Evolutionary conservation across 139 green algal species (phyloP), one percentile per base, ranked within the genome.

Genomic region (Chlorella sp.): DNA sequence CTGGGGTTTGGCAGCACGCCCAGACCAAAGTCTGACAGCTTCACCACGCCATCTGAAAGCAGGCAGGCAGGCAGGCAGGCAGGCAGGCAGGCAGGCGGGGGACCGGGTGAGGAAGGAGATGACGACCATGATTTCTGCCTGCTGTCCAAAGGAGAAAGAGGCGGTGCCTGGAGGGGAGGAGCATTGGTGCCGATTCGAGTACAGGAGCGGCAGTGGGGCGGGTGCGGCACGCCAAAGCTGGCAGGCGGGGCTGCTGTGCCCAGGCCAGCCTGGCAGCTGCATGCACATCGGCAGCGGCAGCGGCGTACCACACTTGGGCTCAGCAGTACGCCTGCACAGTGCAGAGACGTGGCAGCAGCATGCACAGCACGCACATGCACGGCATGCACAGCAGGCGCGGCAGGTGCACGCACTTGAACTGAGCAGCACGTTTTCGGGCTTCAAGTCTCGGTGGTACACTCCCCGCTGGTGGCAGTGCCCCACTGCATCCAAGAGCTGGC

Each of bases 361-460:
- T 19, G 11, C 7, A 9, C 73, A 36, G 42, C 73, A 57, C 48
- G 12, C n/a, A 14, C 37, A 26, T 42, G 12, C 1, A 36, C 2
- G 5, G 15, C 34, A 57, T 7, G 66, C 66, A 73, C 66, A 30
- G 66, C 66, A 73, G 48, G 73, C 73, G 42, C 36, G 3, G 36
- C 77, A 37, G 79, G 39, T 26, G 40, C 80, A 71, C 84, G 16
- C 84, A 88, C 84, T 48, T 0, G 60, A 85, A 22, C 79, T 76
- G 81, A 96, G 89, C 60, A 96, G 89, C 36, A 96, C 91, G 75
- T 96, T 96, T 78, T 96, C 94, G 0, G 93, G 94, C 91, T 97
- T 97, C n/a, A 97, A 71, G 85, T 97, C 95, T 32, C 95, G 69
- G 77, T 96, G 91, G 36, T 73, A 92, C 12, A 93, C 78, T 53